phyloP scores from a whole-genome alignment of 208 protist genomes.

The Trypanosoma mega region DNA sequence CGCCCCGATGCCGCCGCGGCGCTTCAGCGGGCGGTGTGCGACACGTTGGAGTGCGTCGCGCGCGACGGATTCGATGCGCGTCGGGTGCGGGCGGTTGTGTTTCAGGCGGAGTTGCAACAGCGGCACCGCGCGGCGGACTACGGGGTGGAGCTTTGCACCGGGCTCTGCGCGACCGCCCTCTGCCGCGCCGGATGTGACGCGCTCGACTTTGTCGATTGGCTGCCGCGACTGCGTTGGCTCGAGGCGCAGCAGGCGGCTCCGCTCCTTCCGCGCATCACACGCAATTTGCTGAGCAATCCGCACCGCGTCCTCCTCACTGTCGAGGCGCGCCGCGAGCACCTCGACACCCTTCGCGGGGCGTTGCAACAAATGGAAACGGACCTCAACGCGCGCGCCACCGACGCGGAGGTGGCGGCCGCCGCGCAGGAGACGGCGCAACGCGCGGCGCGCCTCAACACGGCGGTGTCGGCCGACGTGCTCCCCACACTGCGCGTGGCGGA shows the following conservation, averaged over 20 bases:
- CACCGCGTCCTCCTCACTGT: conserved; percentile 69
- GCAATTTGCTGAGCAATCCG: conserved; percentile 68
- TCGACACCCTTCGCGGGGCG: conserved; percentile 62
- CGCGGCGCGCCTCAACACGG: conserved; percentile 58
- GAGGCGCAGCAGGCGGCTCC: conserved; percentile 47
- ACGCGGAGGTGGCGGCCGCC: conserved; percentile 49
- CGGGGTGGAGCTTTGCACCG: conserved; percentile 79
- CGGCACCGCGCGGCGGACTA: conserved; percentile 86
- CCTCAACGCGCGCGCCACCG: conserved; percentile 57
- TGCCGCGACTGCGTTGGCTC: conserved; percentile 70
- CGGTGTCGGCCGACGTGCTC: conserved; percentile 71
- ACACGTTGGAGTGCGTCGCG: conserved; percentile 52
- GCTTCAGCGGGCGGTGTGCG: conserved; percentile 56
- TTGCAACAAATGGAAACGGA: conserved; percentile 51
- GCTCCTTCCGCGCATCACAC: conserved; percentile 67
- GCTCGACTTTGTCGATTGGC: conserved; percentile 85
- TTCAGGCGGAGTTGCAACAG: conserved; percentile 89
- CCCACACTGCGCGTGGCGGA: conserved; percentile 78
- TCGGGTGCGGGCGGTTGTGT: conserved; percentile 81
- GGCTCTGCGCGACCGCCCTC: conserved; percentile 68
- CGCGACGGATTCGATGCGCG: conserved; percentile 83
- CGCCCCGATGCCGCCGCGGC: conserved; percentile 55
- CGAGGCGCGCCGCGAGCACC: conserved; percentile 61
- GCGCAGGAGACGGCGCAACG: conserved; percentile 62
- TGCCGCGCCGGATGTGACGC: conserved; percentile 73